phyloP scores from a whole-genome alignment of 2,329 filamentous ascomycete genomes.

The Curvularia lunata region DNA sequence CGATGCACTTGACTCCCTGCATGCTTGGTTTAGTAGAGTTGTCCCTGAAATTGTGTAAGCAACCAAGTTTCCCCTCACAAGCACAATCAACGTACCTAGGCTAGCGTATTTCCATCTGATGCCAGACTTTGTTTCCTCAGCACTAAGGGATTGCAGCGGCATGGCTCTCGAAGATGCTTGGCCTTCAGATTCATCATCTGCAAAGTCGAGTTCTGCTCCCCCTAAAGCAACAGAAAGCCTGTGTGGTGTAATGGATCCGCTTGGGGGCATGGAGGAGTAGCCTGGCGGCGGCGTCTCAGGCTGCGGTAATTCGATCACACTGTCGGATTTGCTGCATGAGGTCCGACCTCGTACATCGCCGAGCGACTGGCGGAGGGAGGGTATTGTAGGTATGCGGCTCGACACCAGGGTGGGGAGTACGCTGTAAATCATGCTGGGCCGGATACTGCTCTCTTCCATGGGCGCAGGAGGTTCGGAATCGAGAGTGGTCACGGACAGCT shows the following conservation, averaged over 20 bases:
- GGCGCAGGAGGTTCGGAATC: slow-evolving; percentile 20
- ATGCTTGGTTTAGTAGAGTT: slow-evolving; percentile 55
- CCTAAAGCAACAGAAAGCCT: slow-evolving; percentile 24
- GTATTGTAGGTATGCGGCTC: slow-evolving; percentile 58
- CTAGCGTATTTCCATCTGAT: slow-evolving; percentile 61
- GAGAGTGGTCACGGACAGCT: slow-evolving; percentile 8
- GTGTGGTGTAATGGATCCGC: slow-evolving; percentile 29
- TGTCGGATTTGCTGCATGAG: slow-evolving; percentile 23
- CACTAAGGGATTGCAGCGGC: slow-evolving; percentile 25
- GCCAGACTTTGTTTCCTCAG: slow-evolving; percentile 46
- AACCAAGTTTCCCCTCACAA: not conserved
- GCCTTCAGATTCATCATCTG: slow-evolving; percentile 36
- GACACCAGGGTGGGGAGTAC: slow-evolving; percentile 62
- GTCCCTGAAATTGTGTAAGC: slow-evolving; percentile 49
- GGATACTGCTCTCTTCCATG: slow-evolving; percentile 16
- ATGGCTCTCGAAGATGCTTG: slow-evolving; percentile 30
- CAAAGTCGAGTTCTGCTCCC: slow-evolving; percentile 31
- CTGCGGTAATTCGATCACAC: slow-evolving; percentile 25
- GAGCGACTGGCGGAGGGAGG: slow-evolving; percentile 54
- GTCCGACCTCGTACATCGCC: slow-evolving; percentile 33
- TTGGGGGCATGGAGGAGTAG: slow-evolving; percentile 40
- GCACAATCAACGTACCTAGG: slow-evolving; percentile 49
- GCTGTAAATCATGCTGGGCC: slow-evolving; percentile 58
- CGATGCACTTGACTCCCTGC: slow-evolving; percentile 52
- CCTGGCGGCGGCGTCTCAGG: slow-evolving; percentile 49